Evolutionary conservation across 2,329 filamentous ascomycete genomes (phyloP), one percentile per base, ranked within the genome.

Genomic region (Thielaviopsis punctulata): DNA sequence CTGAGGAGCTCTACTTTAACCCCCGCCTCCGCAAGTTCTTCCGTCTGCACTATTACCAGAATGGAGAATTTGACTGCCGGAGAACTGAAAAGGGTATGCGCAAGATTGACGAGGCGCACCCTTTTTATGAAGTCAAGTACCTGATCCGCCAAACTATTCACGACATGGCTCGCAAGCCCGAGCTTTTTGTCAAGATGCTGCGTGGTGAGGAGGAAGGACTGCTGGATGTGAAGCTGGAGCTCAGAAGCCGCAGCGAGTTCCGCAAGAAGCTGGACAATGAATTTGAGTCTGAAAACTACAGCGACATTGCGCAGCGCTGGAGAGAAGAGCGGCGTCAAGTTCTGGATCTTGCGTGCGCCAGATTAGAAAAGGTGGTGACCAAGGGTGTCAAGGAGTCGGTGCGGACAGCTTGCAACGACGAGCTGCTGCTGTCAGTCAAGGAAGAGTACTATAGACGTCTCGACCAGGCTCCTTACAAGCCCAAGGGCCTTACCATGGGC

Each of bases 41-140:
- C 67, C 77, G 92, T 49, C 77, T 80, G 59, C 81, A 80, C 48
- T 95, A 86, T 65, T 96, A 95, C 62, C 77, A 81, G 62, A 82
- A 82, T 58, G 87, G 88, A 22, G 76, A 85, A 52, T 80, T 98
- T 55, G 88, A 90, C 68, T 94, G 89, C 64, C 79, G 79, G 56
- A 81, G 92, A 52, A 98, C 92, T 0, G 89, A 96, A 55, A 98
- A 96, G 67, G 92, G 92, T 24, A 70, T 95, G 51, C 84, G 86
- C 53, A 86, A 86, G 62, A 96, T 98, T 59, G 89, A 95, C 60
- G 90, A 96, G 56, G 81, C 92, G 22, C 89, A 96, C 61, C 87
- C 88, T 0, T 96, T 93, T 66, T 96, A 96, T 63, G 92, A 96
- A 65, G 86, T 98, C 70, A 95, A 98, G 66, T 98, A 98, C 60